Evolutionary conservation across 192 early-diverging fungal species (phyloP), one percentile per base, ranked within the genome.

Genomic region (Chytriomyces hyalinus): DNA sequence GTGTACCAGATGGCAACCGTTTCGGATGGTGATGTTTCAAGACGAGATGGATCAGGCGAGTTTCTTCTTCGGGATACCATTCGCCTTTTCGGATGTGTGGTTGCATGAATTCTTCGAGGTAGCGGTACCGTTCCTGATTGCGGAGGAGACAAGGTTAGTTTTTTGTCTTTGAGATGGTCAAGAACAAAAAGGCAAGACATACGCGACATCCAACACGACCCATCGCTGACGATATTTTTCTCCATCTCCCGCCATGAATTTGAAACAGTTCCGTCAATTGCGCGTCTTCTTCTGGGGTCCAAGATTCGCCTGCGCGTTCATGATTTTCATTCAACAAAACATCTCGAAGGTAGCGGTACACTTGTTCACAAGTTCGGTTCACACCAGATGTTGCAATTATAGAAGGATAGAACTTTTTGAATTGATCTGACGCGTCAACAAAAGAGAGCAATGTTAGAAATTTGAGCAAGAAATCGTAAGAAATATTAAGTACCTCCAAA

Each of bases 301-400:
- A 67, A 17, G 22, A 15, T 45, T 67, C 65, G 22, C 65, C 65
- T 13, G 65, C 65, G 22, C 65, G 65, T 67, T 67, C 65, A n/a
- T 57, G 53, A 20, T 57, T 57, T 13, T 57, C 53, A 57, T 57
- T 57, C 13, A 57, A 20, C 15, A 20, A 13, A 57, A 57, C 53
- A 20, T 57, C 53, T 13, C 13, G 15, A 57, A 57, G 15, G 53
- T 57, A 57, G 20, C 15, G 13, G 53, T 57, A 57, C 15, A 57
- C 53, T 57, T 57, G 53, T 57, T 20, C 20, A 4, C 53, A 57
- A n/a, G 53, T 57, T 57, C 53, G 53, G 53, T 57, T 57, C 53
- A 57, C 53, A n/a, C 53, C 53, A 57, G 53, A 57, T n/a, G 20
- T 57, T 13, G 53, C 53, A 20, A 57, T 57, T n/a, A 57, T 3